A percentile compares a stretch with the other conserved stretches of the same genome.
phyloP scores from a whole-genome alignment of 805 yeast species.

The Sugiyamaella qingdaonensis region DNA sequence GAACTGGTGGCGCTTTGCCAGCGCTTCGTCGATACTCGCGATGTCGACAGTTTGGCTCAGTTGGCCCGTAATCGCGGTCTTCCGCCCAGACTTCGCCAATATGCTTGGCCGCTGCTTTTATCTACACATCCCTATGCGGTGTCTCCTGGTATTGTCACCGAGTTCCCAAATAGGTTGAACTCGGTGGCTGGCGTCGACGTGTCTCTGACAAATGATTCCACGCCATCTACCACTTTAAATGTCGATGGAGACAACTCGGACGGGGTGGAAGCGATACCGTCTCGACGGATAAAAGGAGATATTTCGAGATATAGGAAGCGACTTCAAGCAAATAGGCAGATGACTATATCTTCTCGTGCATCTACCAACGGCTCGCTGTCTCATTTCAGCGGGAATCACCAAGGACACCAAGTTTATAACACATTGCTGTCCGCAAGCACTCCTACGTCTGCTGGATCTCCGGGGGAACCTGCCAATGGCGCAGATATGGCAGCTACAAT shows the following conservation, averaged over 20 bases:
- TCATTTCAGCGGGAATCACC: slow-evolving; percentile 1
- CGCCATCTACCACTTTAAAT: background rate
- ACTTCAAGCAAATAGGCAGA: slow-evolving; percentile 4
- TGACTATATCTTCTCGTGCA: slow-evolving; percentile 5
- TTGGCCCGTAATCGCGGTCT: slow-evolving; percentile 80
- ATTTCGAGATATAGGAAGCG: slow-evolving; percentile 26
- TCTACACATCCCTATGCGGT: slow-evolving; percentile 82
- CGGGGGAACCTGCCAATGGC: background rate
- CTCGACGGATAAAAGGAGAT: slow-evolving; percentile 32
- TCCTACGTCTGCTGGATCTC: slow-evolving; percentile 1
- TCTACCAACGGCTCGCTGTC: slow-evolving; percentile 9
- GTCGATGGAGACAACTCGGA: background rate
- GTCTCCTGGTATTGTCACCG: slow-evolving; percentile 69
- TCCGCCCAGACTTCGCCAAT: slow-evolving; percentile 73
- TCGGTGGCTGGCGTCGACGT: background rate
- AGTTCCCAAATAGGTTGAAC: slow-evolving; percentile 26
- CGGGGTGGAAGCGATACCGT: slow-evolving; percentile 19
- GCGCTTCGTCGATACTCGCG: slow-evolving; percentile 51
- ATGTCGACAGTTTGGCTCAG: slow-evolving; percentile 71
- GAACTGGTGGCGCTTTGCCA: slow-evolving; percentile 53
- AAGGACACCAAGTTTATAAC: background rate
- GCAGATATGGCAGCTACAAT: background rate
- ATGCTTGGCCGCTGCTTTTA: slow-evolving; percentile 80
- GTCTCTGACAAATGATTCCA: background rate
- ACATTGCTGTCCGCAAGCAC: slow-evolving; percentile 7